Base-by-base conservation (phyloP, 2,329 filamentous ascomycete genomes). In the Clonostachys byssicola region DNA sequence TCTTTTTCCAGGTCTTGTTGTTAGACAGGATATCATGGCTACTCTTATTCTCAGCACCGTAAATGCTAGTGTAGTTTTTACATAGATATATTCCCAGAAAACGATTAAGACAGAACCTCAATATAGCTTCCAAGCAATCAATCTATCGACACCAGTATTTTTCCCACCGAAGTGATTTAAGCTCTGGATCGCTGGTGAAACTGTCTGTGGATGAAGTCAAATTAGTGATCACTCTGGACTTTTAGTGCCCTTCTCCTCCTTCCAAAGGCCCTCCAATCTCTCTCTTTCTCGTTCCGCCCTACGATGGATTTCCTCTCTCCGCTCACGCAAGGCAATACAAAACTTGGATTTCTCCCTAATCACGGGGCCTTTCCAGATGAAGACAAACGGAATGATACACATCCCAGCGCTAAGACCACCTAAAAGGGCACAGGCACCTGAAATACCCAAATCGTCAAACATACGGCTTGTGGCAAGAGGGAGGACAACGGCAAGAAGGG, bases 401-500 rank as follows among this genome's bases (percentile, higher is more conserved):
- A 80, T 77, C 35, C 74, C 51, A 17, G 74, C 62, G 50, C 72
- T 76, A 3, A 80, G 56, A 0, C 74, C 75, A 8, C 71, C 77
- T 2, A 80, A 66, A 8, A 80, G 60, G n/a, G 73, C 72, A 47
- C 74, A 77, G n/a, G 74, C 75, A 2, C 75, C 74, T 1, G 65
- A 54, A 17, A 80, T 73, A 3, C 71, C 71, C 2, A 80, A 64
- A 4, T 58, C 59, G 3, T 53, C 48, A 50, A 80, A 80, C 72
- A 80, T 77, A 49, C 66, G 67, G 3, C 65, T 62, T 4, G 75
- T 74, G 12, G 75, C 75, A 16, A 86, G 67, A 5, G 83, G 82
- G 42, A 86, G 67, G 2, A 83, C 65, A 1, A 96, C 92, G 41
- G 91, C 89, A 2, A 92, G 95, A 64, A 97, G 89, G 87, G 94